Evolutionary conservation across 495 filamentous ascomycete genomes (phyloP).

Genomic region (Penicillium angulare): DNA sequence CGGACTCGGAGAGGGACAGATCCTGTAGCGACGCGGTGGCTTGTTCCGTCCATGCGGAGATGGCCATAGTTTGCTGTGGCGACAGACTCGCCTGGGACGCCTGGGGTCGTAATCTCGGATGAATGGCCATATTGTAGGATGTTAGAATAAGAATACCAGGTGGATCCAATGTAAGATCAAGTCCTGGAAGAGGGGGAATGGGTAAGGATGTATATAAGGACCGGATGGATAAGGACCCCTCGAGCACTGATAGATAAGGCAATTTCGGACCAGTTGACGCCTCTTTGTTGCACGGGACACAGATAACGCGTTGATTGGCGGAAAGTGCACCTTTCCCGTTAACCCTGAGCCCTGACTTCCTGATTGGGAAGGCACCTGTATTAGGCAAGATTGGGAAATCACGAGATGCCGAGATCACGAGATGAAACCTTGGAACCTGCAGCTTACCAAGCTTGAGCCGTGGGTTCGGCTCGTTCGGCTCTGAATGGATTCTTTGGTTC

Average conservation of each 20-base stretch:
- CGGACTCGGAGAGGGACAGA: constrained; percentile 39
- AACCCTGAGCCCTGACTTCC: constrained; percentile 25
- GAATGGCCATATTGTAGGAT: constrained; percentile 39
- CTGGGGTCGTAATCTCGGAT: constrained; percentile 34
- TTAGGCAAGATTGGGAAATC: too few relatives aligned
- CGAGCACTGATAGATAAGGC: constrained; percentile 13
- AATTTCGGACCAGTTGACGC: constrained; percentile 26
- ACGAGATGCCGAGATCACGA: not conserved
- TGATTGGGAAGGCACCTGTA: not conserved
- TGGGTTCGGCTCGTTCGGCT: too few relatives aligned
- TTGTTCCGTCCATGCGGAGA: constrained; percentile 54
- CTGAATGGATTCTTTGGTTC: too few relatives aligned
- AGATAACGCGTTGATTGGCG: constrained; percentile 20
- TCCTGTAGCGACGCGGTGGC: constrained; percentile 43
- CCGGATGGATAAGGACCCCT: constrained; percentile 1
- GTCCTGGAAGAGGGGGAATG: constrained; percentile 1
- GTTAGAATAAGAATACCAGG: not conserved
- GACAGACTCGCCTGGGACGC: constrained; percentile 31
- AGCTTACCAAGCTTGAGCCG: too few relatives aligned
- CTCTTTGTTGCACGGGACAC: constrained; percentile 19
- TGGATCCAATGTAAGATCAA: not conserved
- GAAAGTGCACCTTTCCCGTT: constrained; percentile 3
- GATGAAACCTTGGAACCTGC: too few relatives aligned
- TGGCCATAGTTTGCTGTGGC: constrained; percentile 45
- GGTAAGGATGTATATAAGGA: constrained; percentile 6